These are phyloP conservation scores for Colletotrichum orchidophilum DNA, from an alignment of 2,329 filamentous ascomycete species.

Conservation along the genomic window DNA sequence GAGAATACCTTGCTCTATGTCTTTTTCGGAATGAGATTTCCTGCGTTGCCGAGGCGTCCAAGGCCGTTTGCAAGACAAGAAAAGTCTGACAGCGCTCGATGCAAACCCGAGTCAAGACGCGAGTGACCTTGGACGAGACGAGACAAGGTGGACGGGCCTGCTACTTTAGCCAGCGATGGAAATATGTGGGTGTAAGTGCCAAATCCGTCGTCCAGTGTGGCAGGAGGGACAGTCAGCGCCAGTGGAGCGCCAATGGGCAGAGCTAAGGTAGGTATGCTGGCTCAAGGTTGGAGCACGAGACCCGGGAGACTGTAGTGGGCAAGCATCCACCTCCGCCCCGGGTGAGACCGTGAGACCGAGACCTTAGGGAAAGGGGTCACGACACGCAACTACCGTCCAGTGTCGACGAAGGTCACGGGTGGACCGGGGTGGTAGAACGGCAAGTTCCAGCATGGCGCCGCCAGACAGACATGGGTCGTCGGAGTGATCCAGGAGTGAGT, in stretches of 20 bases:
- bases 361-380: background rate
- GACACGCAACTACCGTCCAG: background rate
- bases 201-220: background rate
- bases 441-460: background rate
- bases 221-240: background rate
- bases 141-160: background rate
- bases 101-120: constrained; percentile 2
- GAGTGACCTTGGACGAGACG: background rate
- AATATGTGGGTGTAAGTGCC: background rate
- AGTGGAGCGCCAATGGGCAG: background rate
- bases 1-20: no score
- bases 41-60: background rate
- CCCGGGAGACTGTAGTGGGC: no score
- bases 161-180: background rate
- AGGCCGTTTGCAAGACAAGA: background rate
- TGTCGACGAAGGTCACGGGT: background rate
- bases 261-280: background rate
- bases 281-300: background rate
- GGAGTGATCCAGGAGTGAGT: background rate
- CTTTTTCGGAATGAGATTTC: background rate
- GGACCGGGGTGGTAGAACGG: background rate
- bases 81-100: background rate
- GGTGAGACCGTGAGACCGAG: background rate
- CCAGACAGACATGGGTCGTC: background rate
- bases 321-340: background rate